Evolutionary conservation across 139 green algal genomes (phyloP).

Genomic region (Diplosphaera chodatii): DNA sequence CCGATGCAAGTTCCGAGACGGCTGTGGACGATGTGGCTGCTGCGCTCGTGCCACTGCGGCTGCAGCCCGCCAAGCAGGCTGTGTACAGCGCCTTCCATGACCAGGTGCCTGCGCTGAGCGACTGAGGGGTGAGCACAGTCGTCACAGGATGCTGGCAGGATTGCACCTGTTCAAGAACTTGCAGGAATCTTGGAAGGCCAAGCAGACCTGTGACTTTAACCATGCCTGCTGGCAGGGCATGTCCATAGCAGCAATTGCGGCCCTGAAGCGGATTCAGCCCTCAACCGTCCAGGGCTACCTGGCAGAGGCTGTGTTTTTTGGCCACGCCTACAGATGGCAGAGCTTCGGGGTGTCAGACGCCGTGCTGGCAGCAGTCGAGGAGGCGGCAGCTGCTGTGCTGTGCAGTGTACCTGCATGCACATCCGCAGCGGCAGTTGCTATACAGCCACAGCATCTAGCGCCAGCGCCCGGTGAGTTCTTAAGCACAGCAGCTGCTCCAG

Average conservation of each 20-base stretch:
- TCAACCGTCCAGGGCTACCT: constrained; percentile 37
- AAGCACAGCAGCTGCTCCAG: too few relatives aligned
- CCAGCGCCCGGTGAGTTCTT: too few relatives aligned
- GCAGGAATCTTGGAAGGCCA: too few relatives aligned
- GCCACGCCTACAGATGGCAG: constrained; percentile 30
- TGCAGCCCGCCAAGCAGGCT: constrained; percentile 39
- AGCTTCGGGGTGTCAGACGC: constrained; percentile 9
- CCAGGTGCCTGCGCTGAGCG: constrained; percentile 8
- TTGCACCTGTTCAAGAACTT: too few relatives aligned
- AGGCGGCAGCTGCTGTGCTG: neutral
- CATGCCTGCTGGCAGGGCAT: too few relatives aligned
- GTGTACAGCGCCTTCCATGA: constrained; percentile 22
- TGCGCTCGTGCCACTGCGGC: neutral
- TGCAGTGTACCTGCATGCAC: too few relatives aligned
- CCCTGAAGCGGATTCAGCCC: constrained; percentile 19
- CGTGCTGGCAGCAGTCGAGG: neutral
- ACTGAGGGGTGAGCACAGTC: too few relatives aligned
- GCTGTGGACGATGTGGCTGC: constrained; percentile 14
- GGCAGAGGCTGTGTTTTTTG: constrained; percentile 32
- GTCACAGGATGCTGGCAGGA: too few relatives aligned
- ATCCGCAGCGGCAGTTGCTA: too few relatives aligned
- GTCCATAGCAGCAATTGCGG: constrained; percentile 16
- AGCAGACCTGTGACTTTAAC: too few relatives aligned
- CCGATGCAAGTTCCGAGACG: neutral
- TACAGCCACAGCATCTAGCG: too few relatives aligned